These are phyloP conservation scores for Zygnema circumcarinatum DNA, from an alignment of 139 green algal species.

Conservation along the genomic window DNA sequence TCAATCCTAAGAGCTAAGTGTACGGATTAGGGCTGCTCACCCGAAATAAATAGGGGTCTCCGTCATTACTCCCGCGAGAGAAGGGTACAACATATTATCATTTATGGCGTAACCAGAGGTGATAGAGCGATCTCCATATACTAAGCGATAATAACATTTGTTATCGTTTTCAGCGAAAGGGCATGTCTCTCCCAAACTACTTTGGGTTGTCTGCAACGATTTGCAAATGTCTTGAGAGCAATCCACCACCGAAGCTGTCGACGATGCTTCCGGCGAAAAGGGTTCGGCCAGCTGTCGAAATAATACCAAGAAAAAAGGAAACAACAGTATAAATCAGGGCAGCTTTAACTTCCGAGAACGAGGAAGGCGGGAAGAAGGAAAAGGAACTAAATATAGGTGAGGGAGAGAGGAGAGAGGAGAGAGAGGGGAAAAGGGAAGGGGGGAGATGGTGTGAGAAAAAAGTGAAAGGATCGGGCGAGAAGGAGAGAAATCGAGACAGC, in stretches of 20 bases:
- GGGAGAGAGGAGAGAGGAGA: too few relatives aligned
- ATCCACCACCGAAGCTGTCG: background rate
- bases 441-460: too few relatives aligned
- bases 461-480: too few relatives aligned
- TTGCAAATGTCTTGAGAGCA: background rate
- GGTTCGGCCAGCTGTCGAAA: background rate
- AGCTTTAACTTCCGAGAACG: too few relatives aligned
- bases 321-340: too few relatives aligned
- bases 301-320: background rate
- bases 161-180: background rate
- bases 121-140: slow-evolving; percentile 24
- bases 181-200: background rate
- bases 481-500: too few relatives aligned
- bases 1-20: background rate
- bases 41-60: slow-evolving; percentile 12
- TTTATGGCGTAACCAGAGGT: slow-evolving; percentile 26
- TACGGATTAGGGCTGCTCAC: background rate
- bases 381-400: too few relatives aligned
- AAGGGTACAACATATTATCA: slow-evolving; percentile 16
- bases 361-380: too few relatives aligned
- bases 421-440: too few relatives aligned
- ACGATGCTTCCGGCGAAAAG: background rate
- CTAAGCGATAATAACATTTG: slow-evolving; percentile 45
- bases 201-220: background rate
- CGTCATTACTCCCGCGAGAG: background rate